A percentile compares a stretch with the other conserved stretches of the same genome.
phyloP scores from a whole-genome alignment of 352 stramenopile genomes.

The Albugo laibachii region DNA sequence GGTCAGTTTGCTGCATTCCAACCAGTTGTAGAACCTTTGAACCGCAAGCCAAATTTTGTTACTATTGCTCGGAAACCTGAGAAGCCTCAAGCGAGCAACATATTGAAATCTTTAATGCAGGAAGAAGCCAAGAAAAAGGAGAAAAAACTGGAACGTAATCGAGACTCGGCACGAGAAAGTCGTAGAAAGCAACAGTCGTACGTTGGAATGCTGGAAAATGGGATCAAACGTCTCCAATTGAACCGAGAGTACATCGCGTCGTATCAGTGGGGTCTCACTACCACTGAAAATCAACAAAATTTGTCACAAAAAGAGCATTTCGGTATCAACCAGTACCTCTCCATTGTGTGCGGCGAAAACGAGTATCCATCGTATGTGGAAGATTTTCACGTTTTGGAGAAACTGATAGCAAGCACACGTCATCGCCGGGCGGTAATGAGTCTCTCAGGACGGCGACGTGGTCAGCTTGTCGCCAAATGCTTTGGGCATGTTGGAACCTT shows the following conservation, averaged over 20 bases:
- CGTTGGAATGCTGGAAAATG: constrained; percentile 68
- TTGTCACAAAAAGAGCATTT: too few relatives aligned
- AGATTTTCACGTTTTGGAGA: too few relatives aligned
- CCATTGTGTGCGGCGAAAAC: too few relatives aligned
- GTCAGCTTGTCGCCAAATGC: too few relatives aligned
- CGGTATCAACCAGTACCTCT: too few relatives aligned
- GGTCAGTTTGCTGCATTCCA: constrained; percentile 20
- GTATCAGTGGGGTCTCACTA: constrained; percentile 29
- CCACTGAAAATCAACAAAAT: too few relatives aligned
- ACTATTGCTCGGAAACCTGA: constrained; percentile 65
- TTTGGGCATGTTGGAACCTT: too few relatives aligned
- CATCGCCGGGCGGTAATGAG: too few relatives aligned
- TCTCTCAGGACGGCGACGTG: too few relatives aligned
- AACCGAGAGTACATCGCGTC: constrained; percentile 49
- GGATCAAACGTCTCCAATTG: constrained; percentile 74
- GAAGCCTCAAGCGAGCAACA: constrained; percentile 60
- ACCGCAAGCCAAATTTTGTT: constrained; percentile 27
- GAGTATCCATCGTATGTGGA: too few relatives aligned
- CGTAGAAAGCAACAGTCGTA: constrained; percentile 78
- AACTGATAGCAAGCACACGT: too few relatives aligned
- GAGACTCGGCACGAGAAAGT: constrained; percentile 64
- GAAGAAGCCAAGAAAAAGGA: constrained; percentile 80
- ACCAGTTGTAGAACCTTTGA: constrained; percentile 11
- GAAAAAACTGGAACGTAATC: constrained; percentile 78
- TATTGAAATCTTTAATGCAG: constrained; percentile 73